Base-by-base conservation (phyloP, 192 early-diverging fungal species). In the Gaertneriomyces semiglobifer region DNA sequence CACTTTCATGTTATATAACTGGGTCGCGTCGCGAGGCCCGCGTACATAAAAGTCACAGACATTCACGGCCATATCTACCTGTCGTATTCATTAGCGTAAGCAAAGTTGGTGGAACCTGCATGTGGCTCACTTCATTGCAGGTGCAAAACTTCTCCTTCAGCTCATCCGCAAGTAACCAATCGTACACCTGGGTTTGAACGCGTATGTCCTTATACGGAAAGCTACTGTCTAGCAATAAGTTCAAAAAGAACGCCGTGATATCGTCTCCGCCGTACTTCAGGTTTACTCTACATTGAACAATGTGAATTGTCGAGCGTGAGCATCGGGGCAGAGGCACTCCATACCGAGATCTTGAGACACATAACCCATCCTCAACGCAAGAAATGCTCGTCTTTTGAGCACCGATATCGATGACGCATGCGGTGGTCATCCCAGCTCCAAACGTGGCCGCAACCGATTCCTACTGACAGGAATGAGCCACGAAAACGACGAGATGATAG, bases 331-430 rank as follows among this genome's bases (percentile, higher is more conserved):
- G 2, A 33, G 2, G 25, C 25, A 33, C 2, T 33, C 25, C 59
- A 43, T 63, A 71, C 56, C 86, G 77, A 6, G 92, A 90, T 44
- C 90, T 86, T 9, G 80, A 82, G 16, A 87, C 70, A 66, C 86
- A 89, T 44, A 89, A 81, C 9, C 93, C 93, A 42, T 93, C 89
- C 53, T 95, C 93, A 9, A 95, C 85, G 63, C 92, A 93, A 0
- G 85, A 74, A 19, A 93, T 76, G 64, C 82, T 92, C 8, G 92
- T 93, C 33, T 86, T 90, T 65, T 96, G 92, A 6, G 93, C 93
- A 6, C 93, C 93, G 69, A 96, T 89, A 62, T 94, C 93, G 4
- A 96, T 89, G 12, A 96, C 88, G 69, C 92, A 93, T 0, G 91
- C 91, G 0, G 84, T 80, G 0, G 92, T 89, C 18, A 93, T 81